Percentiles rank a stretch among this genome's conserved stretches.
phyloP scores from a whole-genome alignment of 2,329 filamentous ascomycete species.

The Elsinoe fawcettii region DNA sequence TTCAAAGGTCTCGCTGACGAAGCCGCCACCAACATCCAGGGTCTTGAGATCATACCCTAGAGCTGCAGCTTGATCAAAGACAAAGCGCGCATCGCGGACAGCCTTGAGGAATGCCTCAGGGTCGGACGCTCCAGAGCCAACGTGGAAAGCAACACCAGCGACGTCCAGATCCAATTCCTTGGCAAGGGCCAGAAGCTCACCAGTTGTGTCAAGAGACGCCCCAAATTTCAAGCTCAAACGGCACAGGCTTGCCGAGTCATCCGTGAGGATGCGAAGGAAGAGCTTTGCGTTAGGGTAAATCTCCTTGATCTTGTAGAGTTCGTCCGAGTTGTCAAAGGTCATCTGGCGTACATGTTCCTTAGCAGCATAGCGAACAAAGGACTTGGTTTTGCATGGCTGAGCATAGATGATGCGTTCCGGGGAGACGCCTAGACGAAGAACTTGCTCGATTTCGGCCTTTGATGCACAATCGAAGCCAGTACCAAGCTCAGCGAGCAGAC shows the following conservation, averaged over 20 bases:
- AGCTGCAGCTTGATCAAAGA: conserved; percentile 75
- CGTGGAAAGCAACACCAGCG: conserved; percentile 94
- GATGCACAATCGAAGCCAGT: conserved; percentile 98
- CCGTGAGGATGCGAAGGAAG: conserved; percentile 88
- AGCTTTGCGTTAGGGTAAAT: conserved; percentile 84
- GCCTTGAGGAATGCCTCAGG: conserved; percentile 86
- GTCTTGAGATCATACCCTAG: conserved; percentile 77
- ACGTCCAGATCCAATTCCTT: conserved; percentile 79
- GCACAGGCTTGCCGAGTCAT: conserved; percentile 90
- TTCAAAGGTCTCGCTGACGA: conserved; percentile 85
- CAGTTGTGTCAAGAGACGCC: conserved; percentile 74
- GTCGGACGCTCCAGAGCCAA: conserved; percentile 91
- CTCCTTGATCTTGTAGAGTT: conserved; percentile 95
- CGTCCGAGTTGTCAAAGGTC: conserved; percentile 98
- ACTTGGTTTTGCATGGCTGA: conserved; percentile 99
- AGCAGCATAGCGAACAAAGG: conserved; percentile 86
- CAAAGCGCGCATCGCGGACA: conserved; percentile 75
- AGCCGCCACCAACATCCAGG: conserved; percentile 90
- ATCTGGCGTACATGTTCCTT: conserved; percentile 86
- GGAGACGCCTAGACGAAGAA: conserved; percentile 72
- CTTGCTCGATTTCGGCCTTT: conserved; percentile 92
- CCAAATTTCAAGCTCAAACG: conserved; percentile 97
- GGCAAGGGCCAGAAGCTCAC: conserved; percentile 69
- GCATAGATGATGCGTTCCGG: conserved; percentile 95
- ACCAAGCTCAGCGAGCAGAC: conserved; percentile 78